Evolutionary conservation across 202 grass and related monocot genomes (phyloP).

Genomic region (Setaria italica): DNA sequence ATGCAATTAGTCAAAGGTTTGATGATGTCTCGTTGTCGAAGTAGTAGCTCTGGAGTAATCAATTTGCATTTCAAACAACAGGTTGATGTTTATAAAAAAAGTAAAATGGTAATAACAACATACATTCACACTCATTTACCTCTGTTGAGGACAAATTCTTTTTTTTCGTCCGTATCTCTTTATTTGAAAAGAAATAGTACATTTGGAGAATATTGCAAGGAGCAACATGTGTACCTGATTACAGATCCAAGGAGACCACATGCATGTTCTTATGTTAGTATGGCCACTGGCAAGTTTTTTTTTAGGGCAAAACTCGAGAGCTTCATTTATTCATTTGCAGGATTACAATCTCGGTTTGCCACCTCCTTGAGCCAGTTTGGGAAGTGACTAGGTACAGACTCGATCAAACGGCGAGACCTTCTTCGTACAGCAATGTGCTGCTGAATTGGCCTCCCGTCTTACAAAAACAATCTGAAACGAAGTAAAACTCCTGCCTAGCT

Average conservation of each 20-base stretch:
- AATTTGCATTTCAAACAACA: background rate
- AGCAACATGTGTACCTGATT: background rate
- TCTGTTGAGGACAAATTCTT: background rate
- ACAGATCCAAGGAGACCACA: background rate
- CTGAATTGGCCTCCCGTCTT: no score
- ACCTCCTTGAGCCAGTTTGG: no score
- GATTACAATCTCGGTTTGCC: no score
- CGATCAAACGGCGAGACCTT: no score
- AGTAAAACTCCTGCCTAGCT: no score
- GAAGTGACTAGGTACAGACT: no score
- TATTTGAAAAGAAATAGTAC: background rate
- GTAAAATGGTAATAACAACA: background rate
- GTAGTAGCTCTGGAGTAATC: no score
- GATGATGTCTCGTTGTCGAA: no score
- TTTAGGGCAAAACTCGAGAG: no score
- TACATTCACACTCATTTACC: background rate
- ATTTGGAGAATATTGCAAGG: background rate
- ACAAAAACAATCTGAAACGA: no score
- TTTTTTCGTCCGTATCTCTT: background rate
- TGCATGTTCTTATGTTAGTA: background rate
- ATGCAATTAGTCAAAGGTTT: background rate
- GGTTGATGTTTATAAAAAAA: background rate
- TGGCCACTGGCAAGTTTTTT: background rate
- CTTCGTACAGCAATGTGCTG: no score
- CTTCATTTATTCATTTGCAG: no score